phyloP scores from a whole-genome alignment of 495 filamentous ascomycete species.

The Trichoderma asperelloides region DNA sequence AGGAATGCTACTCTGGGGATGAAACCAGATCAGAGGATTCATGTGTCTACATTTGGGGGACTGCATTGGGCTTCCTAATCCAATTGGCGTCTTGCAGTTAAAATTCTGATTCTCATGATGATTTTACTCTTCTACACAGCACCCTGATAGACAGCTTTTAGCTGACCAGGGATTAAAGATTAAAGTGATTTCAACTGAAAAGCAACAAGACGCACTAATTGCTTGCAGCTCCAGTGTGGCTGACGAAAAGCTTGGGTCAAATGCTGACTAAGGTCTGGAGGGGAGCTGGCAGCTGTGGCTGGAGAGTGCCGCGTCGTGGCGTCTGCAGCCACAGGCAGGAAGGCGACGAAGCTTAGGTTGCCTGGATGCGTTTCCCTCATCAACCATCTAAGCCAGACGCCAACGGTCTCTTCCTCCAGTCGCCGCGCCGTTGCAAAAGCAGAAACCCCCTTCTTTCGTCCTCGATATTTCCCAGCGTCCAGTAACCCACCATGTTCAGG shows the following conservation, averaged over 20 bases:
- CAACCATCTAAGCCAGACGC: neutral
- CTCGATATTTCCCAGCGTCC: neutral
- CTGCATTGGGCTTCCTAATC: too few relatives aligned
- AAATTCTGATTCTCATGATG: too few relatives aligned
- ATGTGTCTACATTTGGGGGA: too few relatives aligned
- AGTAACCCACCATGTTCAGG: conserved; percentile 70
- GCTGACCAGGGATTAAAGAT: too few relatives aligned
- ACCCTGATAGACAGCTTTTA: neutral
- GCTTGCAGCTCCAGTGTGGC: neutral
- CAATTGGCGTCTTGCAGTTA: too few relatives aligned
- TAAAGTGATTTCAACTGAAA: neutral
- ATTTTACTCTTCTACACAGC: too few relatives aligned
- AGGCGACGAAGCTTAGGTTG: conserved; percentile 10
- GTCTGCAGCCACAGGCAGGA: conserved; percentile 1
- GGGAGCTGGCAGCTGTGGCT: neutral
- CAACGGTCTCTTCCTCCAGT: neutral
- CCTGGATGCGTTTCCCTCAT: neutral
- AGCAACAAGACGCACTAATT: neutral
- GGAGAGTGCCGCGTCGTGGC: neutral
- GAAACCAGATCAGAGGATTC: too few relatives aligned
- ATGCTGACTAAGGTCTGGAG: neutral
- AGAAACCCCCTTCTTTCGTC: neutral
- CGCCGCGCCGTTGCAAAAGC: neutral
- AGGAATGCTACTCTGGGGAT: too few relatives aligned
- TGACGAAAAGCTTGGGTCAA: neutral